phyloP scores from a whole-genome alignment of 139 green algal genomes.

The Yamagishiella unicocca region DNA sequence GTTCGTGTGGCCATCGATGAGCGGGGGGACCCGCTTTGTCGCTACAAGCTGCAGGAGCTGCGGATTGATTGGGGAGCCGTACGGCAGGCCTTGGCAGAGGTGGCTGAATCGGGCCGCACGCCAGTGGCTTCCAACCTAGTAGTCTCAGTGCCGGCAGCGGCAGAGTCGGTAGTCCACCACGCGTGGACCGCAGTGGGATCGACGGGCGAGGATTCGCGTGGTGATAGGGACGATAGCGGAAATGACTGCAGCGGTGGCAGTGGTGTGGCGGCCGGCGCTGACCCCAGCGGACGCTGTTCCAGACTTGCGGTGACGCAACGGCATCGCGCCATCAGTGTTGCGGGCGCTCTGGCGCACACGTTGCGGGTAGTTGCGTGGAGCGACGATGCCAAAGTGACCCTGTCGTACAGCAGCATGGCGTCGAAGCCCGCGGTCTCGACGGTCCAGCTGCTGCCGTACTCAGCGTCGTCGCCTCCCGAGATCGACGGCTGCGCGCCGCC shows the following conservation, averaged over 20 bases:
- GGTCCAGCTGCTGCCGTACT: background rate
- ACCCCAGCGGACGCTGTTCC: too few species aligned
- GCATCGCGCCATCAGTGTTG: too few species aligned
- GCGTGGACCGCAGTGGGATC: too few species aligned
- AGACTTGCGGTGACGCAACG: too few species aligned
- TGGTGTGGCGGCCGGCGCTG: too few species aligned
- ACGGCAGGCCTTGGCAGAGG: background rate
- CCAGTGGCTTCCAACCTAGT: too few species aligned
- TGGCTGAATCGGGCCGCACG: background rate
- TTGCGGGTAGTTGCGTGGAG: background rate
- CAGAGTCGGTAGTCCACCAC: too few species aligned
- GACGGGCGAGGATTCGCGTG: too few species aligned
- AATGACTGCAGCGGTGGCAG: too few species aligned
- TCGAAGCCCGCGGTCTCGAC: background rate
- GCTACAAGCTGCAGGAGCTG: slow-evolving; percentile 6
- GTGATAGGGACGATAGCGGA: too few species aligned
- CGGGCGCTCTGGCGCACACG: too few species aligned
- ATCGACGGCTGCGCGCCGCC: background rate
- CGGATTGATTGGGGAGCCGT: background rate
- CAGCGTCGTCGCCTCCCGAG: background rate
- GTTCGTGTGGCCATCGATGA: background rate
- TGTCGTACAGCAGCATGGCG: slow-evolving; percentile 32
- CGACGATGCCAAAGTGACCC: background rate
- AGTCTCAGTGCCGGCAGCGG: too few species aligned
- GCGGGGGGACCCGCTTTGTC: background rate